Conservation (phyloP, 768 basidiomycete genomes). For the Termitomyces sp. region DNA sequence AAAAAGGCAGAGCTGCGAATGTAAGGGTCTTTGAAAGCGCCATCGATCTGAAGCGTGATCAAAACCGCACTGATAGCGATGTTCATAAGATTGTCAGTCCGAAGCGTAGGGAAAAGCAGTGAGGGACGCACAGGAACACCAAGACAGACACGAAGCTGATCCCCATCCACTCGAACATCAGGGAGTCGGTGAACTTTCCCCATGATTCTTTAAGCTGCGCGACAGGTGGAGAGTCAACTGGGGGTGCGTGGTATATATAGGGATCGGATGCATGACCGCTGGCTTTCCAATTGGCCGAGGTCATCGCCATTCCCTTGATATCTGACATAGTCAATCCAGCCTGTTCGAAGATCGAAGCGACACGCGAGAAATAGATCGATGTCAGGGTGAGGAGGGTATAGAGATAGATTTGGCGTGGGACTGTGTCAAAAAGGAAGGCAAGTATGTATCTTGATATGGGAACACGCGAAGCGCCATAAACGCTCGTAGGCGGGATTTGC, state of each 20-base stretch:
- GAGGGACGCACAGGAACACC: conserved; percentile 14
- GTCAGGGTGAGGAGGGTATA: conserved; percentile 54
- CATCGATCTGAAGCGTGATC: conserved; percentile 17
- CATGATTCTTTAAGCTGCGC: conserved; percentile 39
- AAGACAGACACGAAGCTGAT: conserved; percentile 17
- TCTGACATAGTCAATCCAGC: conserved; percentile 71
- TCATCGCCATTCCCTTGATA: conserved; percentile 42
- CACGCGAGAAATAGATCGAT: conserved; percentile 70
- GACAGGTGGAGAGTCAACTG: conserved; percentile 18
- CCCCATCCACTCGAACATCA: conserved; percentile 17
- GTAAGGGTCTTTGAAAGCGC: conserved; percentile 43
- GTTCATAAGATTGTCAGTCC: not conserved
- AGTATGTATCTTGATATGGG: not conserved
- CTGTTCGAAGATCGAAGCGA: conserved; percentile 71
- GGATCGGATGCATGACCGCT: not conserved
- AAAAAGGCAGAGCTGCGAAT: conserved; percentile 46
- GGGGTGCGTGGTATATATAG: not conserved
- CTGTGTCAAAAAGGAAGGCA: not conserved
- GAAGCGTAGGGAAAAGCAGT: not conserved
- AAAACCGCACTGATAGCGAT: conserved; percentile 12
- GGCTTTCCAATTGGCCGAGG: conserved; percentile 10
- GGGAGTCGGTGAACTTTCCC: conserved; percentile 16
- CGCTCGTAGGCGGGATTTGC: no score
- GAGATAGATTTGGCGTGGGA: conserved; percentile 1
- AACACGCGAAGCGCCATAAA: no score